Evolutionary conservation across 306 rosid species (phyloP), one percentile per base, ranked within the genome.

Genomic region (Fagus crenata): DNA sequence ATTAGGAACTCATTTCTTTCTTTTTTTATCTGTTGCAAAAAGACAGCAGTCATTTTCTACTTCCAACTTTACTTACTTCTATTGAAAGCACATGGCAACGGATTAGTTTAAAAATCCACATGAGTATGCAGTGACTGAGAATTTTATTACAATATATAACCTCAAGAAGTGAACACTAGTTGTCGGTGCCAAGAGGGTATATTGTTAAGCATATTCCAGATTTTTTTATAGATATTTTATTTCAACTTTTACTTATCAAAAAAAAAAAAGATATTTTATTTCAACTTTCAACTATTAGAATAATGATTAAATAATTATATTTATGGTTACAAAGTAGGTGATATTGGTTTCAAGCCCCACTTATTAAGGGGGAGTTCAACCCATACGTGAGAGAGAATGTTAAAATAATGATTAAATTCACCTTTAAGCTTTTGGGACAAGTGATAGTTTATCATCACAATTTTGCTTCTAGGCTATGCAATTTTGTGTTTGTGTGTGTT

Each of bases 61-160:
- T 18, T 56, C 28, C 2, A 22, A 75, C 43, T 56, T 9, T 56
- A 43, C 11, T 2, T 37, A 17, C 15, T 36, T 65, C 68, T 80
- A 56, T 59, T 73, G 59, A 60, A 36, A 60, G 81, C 78, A 54
- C 68, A 54, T 75, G 78, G 41, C 71, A 70, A 40, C 31, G 53
- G 54, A 49, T 15, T 32, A 67, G 6, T 4, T 41, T 18, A 67
- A 33, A 41, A 39, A 65, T 31, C 28, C 40, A 60, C 67, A 60
- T 67, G 72, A 14, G 22, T 15, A 17, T 37, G 53, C 13, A n/a
- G 32, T 3, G 39, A 5, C 5, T 8, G 49, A 40, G 53, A 67
- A 67, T 15, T 67, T 37, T 18, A 67, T 12, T 14, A 41, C 51
- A 37, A 41, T 40, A 31, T 67, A 1, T 67, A 15, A 40, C 51